Evolutionary conservation across 2,329 filamentous ascomycete species (phyloP), one percentile per base, ranked within the genome.

Genomic region (Calonectria hawksworthii): DNA sequence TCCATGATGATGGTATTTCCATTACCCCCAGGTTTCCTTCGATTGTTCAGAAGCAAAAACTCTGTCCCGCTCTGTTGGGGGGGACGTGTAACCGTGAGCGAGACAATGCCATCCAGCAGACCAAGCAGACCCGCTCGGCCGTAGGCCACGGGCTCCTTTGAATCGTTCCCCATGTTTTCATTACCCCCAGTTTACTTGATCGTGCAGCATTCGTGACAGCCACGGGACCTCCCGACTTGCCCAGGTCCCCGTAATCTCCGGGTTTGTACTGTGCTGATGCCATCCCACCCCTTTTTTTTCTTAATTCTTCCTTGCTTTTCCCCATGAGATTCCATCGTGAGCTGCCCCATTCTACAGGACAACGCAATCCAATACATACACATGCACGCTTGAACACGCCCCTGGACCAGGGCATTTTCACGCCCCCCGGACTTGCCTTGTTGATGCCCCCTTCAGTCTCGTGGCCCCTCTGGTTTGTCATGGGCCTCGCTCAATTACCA

Each of bases 161-260:
- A 72, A 79, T 78, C 66, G 44, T 66, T 69, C 68, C 73, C 75
- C 72, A 68, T 68, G 79, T 83, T 83, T 83, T 77, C 63, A 83
- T 84, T 85, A 85, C 83, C 83, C 83, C 82, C 83, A 80, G 80
- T 81, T 85, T 86, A 85, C 84, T 81, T 85, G 81, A 85, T 85
- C 78, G 80, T 83, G 82, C 82, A 82, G 79, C 75, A 76, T 72
- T 78, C 79, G 74, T 74, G 76, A 79, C 77, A 80, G 77, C 80
- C 80, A 81, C 79, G 75, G 73, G 74, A 73, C 76, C 66, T 70
- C 47, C 75, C 76, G 74, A 73, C 59, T 70, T 71, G 63, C 51
- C 68, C 68, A 50, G 68, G 59, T 23, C 67, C 71, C 65, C 66
- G 54, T 70, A 65, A 52, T 38, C 69, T 70, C 54, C 72, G 70